Evolutionary conservation across 768 basidiomycete genomes (phyloP).

Genomic region (Boletellus emodensis): DNA sequence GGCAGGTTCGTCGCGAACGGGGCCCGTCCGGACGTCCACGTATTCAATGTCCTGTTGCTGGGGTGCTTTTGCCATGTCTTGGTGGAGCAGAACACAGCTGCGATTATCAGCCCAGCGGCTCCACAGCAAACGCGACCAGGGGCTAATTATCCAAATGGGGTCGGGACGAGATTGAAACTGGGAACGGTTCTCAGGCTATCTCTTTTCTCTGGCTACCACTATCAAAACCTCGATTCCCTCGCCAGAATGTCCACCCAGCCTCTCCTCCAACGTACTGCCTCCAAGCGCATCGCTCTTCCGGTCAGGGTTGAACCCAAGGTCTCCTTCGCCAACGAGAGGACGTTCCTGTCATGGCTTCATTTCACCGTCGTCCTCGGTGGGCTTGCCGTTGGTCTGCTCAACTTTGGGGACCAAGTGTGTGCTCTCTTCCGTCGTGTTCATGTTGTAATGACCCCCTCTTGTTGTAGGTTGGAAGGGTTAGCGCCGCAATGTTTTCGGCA

Average conservation of each 20-base stretch:
- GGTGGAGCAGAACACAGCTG: background rate
- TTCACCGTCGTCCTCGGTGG: constrained; percentile 98
- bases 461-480: constrained; percentile 83
- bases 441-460: background rate
- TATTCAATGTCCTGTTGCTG: constrained; percentile 23
- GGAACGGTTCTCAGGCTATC: constrained; percentile 1
- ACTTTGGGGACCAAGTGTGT: constrained; percentile 91
- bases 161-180: constrained; percentile 9
- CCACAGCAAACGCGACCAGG: constrained; percentile 15
- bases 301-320: constrained; percentile 94
- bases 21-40: constrained; percentile 16
- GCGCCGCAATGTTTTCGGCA: constrained; percentile 92
- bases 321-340: constrained; percentile 91
- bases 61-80: constrained; percentile 9
- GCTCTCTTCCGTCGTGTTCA: background rate
- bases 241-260: constrained; percentile 91
- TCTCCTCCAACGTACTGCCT: constrained; percentile 88
- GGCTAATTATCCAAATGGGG: constrained; percentile 15
- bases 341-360: constrained; percentile 98
- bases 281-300: constrained; percentile 94
- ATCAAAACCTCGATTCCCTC: background rate
- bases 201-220: background rate
- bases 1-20: constrained; percentile 15
- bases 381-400: constrained; percentile 90
- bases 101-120: constrained; percentile 1